Base-by-base conservation (phyloP, 1,139 yeast species). In the Sugiyamaella castrensis region DNA sequence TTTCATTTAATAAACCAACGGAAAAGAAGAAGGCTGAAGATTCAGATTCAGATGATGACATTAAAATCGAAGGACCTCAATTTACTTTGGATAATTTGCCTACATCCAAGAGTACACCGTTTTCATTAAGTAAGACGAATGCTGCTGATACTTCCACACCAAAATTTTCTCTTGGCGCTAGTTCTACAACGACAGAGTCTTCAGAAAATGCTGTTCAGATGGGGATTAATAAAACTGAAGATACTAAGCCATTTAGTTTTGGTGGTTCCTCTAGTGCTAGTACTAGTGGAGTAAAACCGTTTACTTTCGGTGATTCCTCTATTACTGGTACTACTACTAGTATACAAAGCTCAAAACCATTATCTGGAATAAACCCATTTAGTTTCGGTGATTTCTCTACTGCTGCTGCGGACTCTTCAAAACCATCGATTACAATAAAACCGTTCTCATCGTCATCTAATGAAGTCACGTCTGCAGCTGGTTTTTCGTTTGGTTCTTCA, bases 401-500 rank as follows among this genome's bases (percentile, higher is more conserved):
- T 16, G 2, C 10, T 10, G 16, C 40, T 12, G 19, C 16, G 28
- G 30, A 57, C 8, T 37, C 47, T 34, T 28, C 57, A 4, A 49
- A 37, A 8, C 13, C 44, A 10, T 12, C 45, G n/a, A 11, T 43
- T 12, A 40, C 48, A 40, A 43, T 47, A 6, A n/a, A 47, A 32
- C 53, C 57, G 13, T 58, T 60, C 24, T 4, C 24, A 19, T 19
- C 24, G 5, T 5, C 24, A 19, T 19, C 24, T 5, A 19, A 3
- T 19, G 24, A 3, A 4, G 24, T 19, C 5, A 3, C 24, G 5
- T 37, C 43, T 7, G 49, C 43, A 40, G 47, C 51, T 10, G 47
- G 59, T 11, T 65, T 67, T 46, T 51, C 65, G 7, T 69, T 70
- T 50, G 64, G 65, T 29, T 24, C 40, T 11, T 28, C 58, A 11